These are phyloP conservation scores for Umbilicus rupestris DNA, from an alignment of 164 flowering plant species.

Conservation along the genomic window DNA sequence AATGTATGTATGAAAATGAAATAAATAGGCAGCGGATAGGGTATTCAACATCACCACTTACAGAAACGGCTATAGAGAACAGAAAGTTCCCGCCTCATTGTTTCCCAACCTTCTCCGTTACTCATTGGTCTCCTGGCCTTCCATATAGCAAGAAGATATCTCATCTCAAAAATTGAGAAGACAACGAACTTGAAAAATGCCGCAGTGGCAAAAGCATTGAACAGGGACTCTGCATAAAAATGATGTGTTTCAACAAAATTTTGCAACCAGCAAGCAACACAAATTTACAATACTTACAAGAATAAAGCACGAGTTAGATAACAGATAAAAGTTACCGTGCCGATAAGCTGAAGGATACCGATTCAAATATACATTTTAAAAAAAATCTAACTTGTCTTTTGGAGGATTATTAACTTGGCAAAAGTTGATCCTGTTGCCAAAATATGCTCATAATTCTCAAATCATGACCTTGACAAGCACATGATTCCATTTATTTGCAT, in stretches of 20 bases:
- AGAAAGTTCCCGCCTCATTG: constrained; percentile 95
- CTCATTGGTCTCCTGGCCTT: constrained; percentile 83
- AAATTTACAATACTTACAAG: too few species aligned
- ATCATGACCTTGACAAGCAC: too few species aligned
- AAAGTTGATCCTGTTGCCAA: too few species aligned
- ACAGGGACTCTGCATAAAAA: constrained; percentile 69
- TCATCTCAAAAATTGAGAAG: constrained; percentile 96
- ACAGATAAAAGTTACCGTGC: too few species aligned
- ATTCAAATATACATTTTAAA: too few species aligned
- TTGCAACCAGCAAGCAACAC: background rate
- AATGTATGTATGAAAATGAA: background rate
- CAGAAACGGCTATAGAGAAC: constrained; percentile 95
- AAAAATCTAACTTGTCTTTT: too few species aligned
- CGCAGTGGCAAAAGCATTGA: constrained; percentile 98
- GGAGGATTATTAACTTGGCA: too few species aligned
- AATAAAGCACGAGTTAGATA: too few species aligned
- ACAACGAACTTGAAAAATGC: constrained; percentile 99
- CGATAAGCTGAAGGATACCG: too few species aligned
- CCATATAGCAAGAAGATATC: constrained; percentile 98
- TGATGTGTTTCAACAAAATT: background rate
- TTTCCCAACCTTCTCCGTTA: constrained; percentile 92
- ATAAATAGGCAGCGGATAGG: background rate
- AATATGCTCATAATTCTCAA: too few species aligned
- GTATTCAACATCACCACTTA: constrained; percentile 31
- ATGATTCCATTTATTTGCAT: too few species aligned